phyloP scores from a whole-genome alignment of 2,329 filamentous ascomycete genomes.

The Davidsoniella virescens region DNA sequence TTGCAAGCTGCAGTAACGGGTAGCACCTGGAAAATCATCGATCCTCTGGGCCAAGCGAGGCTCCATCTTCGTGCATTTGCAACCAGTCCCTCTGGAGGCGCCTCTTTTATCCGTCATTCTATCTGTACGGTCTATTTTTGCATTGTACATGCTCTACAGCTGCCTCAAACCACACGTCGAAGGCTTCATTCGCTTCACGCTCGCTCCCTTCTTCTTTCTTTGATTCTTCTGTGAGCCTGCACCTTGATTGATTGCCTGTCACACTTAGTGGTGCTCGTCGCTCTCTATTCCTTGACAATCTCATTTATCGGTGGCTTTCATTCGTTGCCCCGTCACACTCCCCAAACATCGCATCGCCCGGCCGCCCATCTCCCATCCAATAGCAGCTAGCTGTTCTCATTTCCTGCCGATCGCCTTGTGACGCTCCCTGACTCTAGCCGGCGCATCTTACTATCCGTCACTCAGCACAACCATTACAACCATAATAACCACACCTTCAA shows the following conservation, averaged over 20 bases:
- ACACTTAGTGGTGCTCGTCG: neutral
- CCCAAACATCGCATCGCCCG: neutral
- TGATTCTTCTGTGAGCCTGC: neutral
- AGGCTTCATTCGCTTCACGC: neutral
- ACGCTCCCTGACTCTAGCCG: too few species aligned
- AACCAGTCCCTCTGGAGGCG: constrained; percentile 3
- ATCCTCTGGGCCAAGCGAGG: constrained; percentile 6
- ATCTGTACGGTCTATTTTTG: neutral
- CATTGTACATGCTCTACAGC: neutral
- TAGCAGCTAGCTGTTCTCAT: too few species aligned
- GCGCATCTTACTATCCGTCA: too few species aligned
- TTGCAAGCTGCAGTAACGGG: neutral
- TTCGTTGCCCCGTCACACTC: neutral
- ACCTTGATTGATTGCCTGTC: neutral
- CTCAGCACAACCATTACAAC: too few species aligned
- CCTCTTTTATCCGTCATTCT: neutral
- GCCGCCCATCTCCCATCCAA: too few species aligned
- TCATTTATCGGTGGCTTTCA: neutral
- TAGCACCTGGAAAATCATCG: neutral
- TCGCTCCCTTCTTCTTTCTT: neutral
- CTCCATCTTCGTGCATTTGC: constrained; percentile 12
- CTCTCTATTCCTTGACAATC: neutral
- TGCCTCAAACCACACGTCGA: neutral
- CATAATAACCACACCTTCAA: too few species aligned
- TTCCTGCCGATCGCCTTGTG: too few species aligned